Conservation (phyloP, 2,329 filamentous ascomycete genomes). For the Dactylellina haptotyla region DNA sequence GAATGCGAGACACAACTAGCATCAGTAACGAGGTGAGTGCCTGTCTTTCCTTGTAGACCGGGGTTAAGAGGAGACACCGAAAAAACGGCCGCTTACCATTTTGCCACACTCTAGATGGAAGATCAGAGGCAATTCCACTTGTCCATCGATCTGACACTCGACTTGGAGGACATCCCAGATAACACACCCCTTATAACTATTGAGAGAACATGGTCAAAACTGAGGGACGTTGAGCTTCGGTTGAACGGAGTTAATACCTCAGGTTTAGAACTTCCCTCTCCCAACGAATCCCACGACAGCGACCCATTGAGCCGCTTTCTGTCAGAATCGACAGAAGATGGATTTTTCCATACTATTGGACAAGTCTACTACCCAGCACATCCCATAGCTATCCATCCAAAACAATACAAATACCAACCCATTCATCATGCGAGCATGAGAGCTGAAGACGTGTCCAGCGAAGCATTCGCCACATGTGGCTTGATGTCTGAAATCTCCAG, state of each 20-base stretch:
- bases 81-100: background rate
- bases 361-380: constrained; percentile 7
- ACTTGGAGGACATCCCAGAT: constrained; percentile 1
- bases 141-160: constrained; percentile 11
- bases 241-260: constrained; percentile 21
- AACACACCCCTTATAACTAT: constrained; percentile 13
- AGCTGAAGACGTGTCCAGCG: constrained; percentile 5
- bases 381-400: background rate
- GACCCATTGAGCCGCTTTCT: constrained; percentile 23
- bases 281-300: background rate
- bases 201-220: constrained; percentile 31
- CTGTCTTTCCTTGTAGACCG: background rate
- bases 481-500: constrained; percentile 31
- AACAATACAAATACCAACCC: background rate
- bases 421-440: background rate
- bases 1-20: constrained; percentile 26
- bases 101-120: constrained; percentile 38
- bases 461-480: constrained; percentile 27
- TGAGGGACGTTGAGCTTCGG: constrained; percentile 15
- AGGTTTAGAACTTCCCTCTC: background rate
- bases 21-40: constrained; percentile 25
- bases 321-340: constrained; percentile 22
- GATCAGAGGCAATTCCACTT: constrained; percentile 21
- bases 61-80: constrained; percentile 3
- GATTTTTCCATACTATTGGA: constrained; percentile 29